Percentiles rank a stretch among this genome's conserved stretches.
phyloP scores from a whole-genome alignment of 257 asterid species.

The Solanum lignicaule region DNA sequence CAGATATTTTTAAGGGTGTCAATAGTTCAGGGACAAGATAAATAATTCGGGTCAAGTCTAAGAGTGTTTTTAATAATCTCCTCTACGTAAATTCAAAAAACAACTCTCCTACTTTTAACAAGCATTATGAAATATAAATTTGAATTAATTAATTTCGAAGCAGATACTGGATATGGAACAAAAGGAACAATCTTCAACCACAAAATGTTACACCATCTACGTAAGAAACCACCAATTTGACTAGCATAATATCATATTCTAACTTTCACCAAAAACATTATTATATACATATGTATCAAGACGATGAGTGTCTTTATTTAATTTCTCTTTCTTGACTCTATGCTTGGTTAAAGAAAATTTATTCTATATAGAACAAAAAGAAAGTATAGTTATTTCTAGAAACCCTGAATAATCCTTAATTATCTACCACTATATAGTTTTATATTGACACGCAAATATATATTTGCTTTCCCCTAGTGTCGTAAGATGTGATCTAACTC shows the following conservation, averaged over 20 bases:
- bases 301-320: background rate
- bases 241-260: background rate
- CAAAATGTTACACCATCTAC: background rate
- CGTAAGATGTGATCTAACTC: background rate
- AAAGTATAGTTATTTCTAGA: background rate
- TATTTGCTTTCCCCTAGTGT: background rate
- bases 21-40: too few species aligned
- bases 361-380: background rate
- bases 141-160: accelerated
- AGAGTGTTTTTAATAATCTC: background rate
- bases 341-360: background rate
- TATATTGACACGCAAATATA: background rate
- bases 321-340: background rate
- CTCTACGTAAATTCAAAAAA: background rate
- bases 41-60: too few species aligned
- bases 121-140: accelerated
- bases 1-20: too few species aligned
- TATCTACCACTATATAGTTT: background rate
- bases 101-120: background rate
- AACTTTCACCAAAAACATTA: background rate
- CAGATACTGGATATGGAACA: accelerated
- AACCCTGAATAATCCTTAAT: background rate
- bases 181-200: background rate
- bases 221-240: background rate
- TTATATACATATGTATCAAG: background rate